phyloP scores from a whole-genome alignment of 2,329 filamentous ascomycete species.

The Colletotrichum tofieldiae region DNA sequence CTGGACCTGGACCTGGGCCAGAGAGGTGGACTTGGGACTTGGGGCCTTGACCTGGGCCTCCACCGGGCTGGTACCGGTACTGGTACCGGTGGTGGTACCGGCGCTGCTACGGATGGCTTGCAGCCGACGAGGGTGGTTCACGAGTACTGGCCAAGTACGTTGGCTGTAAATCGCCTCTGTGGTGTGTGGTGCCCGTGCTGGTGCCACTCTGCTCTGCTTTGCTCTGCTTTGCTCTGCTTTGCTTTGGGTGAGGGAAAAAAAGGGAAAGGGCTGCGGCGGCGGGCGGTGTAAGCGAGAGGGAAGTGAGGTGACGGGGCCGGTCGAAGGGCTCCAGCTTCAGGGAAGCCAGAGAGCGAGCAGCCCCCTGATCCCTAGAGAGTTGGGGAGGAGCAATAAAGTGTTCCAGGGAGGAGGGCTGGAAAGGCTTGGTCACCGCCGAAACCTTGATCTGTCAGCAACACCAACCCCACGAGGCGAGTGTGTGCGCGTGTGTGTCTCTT shows the following conservation, averaged over 20 bases:
- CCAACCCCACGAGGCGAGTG: neutral
- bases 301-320: constrained; percentile 19
- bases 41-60: constrained; percentile 1
- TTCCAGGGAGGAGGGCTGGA: constrained; percentile 38
- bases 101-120: constrained; percentile 2
- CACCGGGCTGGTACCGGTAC: constrained; percentile 19
- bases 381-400: constrained; percentile 39
- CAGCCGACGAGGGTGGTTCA: constrained; percentile 18
- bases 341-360: neutral
- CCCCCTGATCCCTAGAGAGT: neutral
- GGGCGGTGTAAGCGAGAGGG: constrained; percentile 36
- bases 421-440: constrained; percentile 37
- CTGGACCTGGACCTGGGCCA: neutral
- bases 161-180: constrained; percentile 9
- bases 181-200: constrained; percentile 8
- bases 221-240: constrained; percentile 2
- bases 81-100: neutral
- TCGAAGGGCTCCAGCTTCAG: constrained; percentile 11
- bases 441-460: constrained; percentile 39
- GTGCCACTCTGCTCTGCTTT: neutral
- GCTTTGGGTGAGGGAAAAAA: constrained; percentile 7
- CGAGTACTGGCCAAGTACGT: constrained; percentile 13
- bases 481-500: neutral
- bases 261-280: constrained; percentile 10
- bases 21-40: neutral